These are phyloP conservation scores for Vaccinium vitisidaea DNA, from an alignment of 148 eudicot genomes.

Conservation along the genomic window DNA sequence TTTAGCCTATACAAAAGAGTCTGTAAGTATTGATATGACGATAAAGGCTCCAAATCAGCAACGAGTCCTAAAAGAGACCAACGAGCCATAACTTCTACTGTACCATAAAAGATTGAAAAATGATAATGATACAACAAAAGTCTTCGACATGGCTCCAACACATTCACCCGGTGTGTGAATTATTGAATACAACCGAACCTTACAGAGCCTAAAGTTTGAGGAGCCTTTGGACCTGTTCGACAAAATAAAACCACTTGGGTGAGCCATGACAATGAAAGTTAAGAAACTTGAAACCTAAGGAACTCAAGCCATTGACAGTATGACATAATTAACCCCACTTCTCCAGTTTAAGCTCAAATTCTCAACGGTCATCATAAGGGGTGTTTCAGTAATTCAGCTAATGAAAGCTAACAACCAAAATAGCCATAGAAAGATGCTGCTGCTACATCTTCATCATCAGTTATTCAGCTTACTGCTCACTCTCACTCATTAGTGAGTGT, in stretches of 20 bases:
- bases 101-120: not conserved
- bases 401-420: not conserved
- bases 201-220: not conserved
- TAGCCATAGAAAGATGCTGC: not conserved
- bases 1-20: not conserved
- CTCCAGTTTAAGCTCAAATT: not conserved
- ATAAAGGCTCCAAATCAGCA: not conserved
- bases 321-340: not conserved
- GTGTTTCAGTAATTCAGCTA: slow-evolving; percentile 15
- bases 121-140: no score
- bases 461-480: slow-evolving; percentile 8
- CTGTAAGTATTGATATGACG: not conserved
- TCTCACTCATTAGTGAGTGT: not conserved
- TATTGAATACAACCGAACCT: not conserved
- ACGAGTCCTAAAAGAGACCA: not conserved
- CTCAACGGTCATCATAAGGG: slow-evolving; percentile 16
- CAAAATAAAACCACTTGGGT: not conserved
- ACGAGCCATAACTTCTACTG: not conserved
- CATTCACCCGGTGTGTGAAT: no score
- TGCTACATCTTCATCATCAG: slow-evolving; percentile 17
- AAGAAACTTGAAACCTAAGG: slow-evolving; percentile 17
- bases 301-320: not conserved
- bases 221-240: not conserved
- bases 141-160: not conserved
- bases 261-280: not conserved